These are phyloP conservation scores for Linum tenue DNA, from an alignment of 345 rosid genomes.

Conservation along the genomic window DNA sequence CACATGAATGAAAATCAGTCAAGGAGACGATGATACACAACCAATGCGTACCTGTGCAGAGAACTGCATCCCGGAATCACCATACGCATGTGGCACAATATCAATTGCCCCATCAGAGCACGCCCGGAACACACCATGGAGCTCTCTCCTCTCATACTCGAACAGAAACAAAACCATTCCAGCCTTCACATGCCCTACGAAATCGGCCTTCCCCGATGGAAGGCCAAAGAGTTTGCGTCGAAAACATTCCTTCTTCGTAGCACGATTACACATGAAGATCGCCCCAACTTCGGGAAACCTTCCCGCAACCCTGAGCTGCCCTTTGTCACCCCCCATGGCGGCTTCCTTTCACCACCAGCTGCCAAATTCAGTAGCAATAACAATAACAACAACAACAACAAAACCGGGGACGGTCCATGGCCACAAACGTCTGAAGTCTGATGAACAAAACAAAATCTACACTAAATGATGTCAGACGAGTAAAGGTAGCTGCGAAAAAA, in stretches of 20 bases:
- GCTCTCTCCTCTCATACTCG: constrained; percentile 50
- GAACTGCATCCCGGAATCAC: constrained; percentile 50
- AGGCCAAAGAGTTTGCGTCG: constrained; percentile 45
- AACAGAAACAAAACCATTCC: constrained; percentile 70
- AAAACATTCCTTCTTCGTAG: constrained; percentile 42
- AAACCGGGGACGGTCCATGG: too few species aligned
- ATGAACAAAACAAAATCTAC: too few species aligned
- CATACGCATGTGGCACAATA: constrained; percentile 48
- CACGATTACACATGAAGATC: constrained; percentile 53
- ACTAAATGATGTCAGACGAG: too few species aligned
- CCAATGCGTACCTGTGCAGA: constrained; percentile 56
- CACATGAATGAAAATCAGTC: neutral
- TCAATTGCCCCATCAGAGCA: constrained; percentile 44
- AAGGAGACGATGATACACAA: neutral
- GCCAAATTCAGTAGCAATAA: constrained; percentile 23
- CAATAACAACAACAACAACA: constrained; percentile 2
- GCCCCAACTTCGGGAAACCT: constrained; percentile 47
- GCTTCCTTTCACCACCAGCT: constrained; percentile 20
- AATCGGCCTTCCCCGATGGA: constrained; percentile 29
- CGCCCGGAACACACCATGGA: constrained; percentile 65
- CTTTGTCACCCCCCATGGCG: constrained; percentile 17
- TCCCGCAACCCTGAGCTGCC: constrained; percentile 23
- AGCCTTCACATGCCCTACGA: constrained; percentile 52
- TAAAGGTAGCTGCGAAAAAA: too few species aligned
- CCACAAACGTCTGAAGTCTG: too few species aligned